Base-by-base conservation (phyloP, 1,139 yeast genomes). In the Saccharomyces pastorianus region DNA sequence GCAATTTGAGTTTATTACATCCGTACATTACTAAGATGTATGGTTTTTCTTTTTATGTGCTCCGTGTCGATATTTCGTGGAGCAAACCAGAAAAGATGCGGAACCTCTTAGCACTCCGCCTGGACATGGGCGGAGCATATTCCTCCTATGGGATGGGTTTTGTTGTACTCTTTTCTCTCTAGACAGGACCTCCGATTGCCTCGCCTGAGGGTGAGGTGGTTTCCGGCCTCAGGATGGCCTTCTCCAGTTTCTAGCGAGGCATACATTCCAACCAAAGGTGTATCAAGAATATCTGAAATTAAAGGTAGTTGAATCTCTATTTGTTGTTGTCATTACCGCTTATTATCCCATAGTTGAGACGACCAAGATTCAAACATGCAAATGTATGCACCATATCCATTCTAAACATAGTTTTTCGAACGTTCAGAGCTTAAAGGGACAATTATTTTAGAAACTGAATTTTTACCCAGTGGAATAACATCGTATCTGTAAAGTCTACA, bases 301-400 rank as follows among this genome's bases (percentile, higher is more conserved):
- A 23, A 25, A 20, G 47, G 20, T 27, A 53, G 29, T 46, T 13
- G 44, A 46, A 50, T n/a, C 28, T 46, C 29, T 14, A 41, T 27
- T 13, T 9, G n/a, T 47, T 47, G 46, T 29, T 20, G 29, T 46
- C 13, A 13, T 25, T 41, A 46, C 28, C 34, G 26, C 47, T 26
- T 47, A 31, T n/a, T 48, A 13, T 29, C 32, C 4, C 27, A 27
- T 32, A 29, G 32, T n/a, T 41, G 49, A 61, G 54, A 56, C 60
- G 54, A 55, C 55, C 64, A 64, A 63, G 65, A 64, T 64, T 64
- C 67, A 62, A 63, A 65, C 62, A 65, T 65, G 69, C 69, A 65
- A 65, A 65, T 65, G 69, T 65, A 65, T 65, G 69, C 49, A 47
- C 50, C 58, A 42, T 47, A 55, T 27, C 46, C 42, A 14, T 34